phyloP scores from a whole-genome alignment of 164 flowering plant species.

The Macadamia tetraphylla region DNA sequence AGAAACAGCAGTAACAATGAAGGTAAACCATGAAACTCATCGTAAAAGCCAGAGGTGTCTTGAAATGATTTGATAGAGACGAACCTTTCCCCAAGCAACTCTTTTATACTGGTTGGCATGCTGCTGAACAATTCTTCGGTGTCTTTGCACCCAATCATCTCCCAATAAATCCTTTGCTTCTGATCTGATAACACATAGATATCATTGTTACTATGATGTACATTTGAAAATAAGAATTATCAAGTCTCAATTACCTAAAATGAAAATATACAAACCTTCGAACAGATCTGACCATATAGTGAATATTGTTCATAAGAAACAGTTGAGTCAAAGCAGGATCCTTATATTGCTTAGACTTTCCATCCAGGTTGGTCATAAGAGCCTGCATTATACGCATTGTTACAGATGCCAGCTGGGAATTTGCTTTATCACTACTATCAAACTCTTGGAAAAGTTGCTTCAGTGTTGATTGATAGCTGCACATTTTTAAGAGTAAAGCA shows the following conservation, averaged over 20 bases:
- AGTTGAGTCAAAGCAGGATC: conserved; percentile 80
- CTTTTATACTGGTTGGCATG: conserved; percentile 97
- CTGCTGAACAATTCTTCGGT: conserved; percentile 90
- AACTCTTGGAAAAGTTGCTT: conserved; percentile 84
- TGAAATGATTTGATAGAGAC: neutral
- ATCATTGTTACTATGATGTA: neutral
- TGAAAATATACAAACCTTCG: conserved; percentile 53
- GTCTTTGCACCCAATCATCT: conserved; percentile 99
- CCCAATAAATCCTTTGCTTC: conserved; percentile 97
- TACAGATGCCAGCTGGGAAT: conserved; percentile 56
- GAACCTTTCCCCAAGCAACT: conserved; percentile 91
- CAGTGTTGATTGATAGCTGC: conserved; percentile 85
- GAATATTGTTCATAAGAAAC: conserved; percentile 92
- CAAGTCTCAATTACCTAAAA: neutral
- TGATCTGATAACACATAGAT: conserved; percentile 42
- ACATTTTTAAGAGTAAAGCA: conserved; percentile 5
- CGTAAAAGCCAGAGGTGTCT: too few species aligned
- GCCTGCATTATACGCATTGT: conserved; percentile 87
- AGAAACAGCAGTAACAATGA: too few species aligned
- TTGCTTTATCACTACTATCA: conserved; percentile 40
- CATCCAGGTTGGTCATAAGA: conserved; percentile 81
- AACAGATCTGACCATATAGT: conserved; percentile 96
- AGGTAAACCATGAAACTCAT: too few species aligned
- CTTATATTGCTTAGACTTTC: conserved; percentile 87
- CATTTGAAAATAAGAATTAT: neutral